Conservation (phyloP, 441 rosid species). For the Brassica hybrid region DNA sequence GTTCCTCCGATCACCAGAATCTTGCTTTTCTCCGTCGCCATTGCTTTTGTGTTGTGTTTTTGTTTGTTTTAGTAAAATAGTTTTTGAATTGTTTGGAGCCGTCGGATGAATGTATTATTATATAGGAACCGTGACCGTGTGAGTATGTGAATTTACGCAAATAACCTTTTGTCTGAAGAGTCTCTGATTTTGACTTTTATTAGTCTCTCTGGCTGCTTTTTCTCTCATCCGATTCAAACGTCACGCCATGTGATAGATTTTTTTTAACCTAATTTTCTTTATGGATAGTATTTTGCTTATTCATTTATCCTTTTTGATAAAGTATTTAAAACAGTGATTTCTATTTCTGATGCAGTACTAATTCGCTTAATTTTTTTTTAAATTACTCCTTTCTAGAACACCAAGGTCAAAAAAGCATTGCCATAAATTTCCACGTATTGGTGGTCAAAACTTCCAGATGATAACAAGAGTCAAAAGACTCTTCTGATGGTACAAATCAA, state of each 20-base stretch:
- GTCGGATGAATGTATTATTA: not conserved
- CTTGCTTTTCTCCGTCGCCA: constrained; percentile 57
- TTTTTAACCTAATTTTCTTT: not conserved
- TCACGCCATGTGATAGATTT: constrained; percentile 15
- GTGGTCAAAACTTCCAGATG: constrained; percentile 24
- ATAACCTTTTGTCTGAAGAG: not conserved
- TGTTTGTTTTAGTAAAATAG: not conserved
- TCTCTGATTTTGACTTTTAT: not conserved
- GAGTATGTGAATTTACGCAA: not conserved
- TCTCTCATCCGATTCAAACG: not conserved
- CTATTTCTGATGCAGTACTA: not conserved
- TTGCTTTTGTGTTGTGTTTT: not conserved
- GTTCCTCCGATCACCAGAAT: constrained; percentile 66
- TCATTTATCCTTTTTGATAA: constrained; percentile 1
- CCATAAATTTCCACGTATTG: not conserved
- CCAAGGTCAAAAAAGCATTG: not conserved
- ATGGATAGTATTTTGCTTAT: not conserved
- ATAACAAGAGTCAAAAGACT: not conserved
- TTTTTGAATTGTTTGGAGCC: not conserved
- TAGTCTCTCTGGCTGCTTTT: not conserved
- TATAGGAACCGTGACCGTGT: not conserved
- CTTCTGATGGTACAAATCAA: not conserved
- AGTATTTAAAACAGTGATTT: not conserved
- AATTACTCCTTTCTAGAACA: not conserved
- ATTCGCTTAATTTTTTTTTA: not conserved